Evolutionary conservation across 2,329 filamentous ascomycete genomes (phyloP).

Genomic region (Botryosphaeria agaves): DNA sequence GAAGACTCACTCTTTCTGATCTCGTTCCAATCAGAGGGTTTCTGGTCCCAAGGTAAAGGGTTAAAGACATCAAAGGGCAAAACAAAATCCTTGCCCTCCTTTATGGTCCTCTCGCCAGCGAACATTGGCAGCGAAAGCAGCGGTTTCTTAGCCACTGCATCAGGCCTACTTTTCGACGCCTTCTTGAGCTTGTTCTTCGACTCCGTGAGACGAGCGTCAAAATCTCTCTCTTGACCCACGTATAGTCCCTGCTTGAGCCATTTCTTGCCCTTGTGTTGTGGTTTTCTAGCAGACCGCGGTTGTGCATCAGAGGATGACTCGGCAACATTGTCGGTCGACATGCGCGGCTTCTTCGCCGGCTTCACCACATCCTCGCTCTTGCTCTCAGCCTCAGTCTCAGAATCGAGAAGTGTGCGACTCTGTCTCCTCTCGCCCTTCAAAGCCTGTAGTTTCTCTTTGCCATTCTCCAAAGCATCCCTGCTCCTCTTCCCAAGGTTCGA

Average conservation of each 20-base stretch:
- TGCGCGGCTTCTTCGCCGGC: slow-evolving; percentile 3
- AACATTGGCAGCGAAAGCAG: slow-evolving; percentile 64
- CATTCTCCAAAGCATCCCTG: slow-evolving; percentile 18
- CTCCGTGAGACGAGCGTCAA: slow-evolving; percentile 29
- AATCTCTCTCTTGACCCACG: slow-evolving; percentile 51
- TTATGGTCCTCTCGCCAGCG: slow-evolving; percentile 51
- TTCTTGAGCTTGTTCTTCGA: slow-evolving; percentile 25
- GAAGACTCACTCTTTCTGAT: slow-evolving; percentile 64
- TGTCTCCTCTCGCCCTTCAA: slow-evolving; percentile 5
- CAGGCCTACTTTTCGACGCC: slow-evolving; percentile 6
- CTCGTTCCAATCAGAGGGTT: slow-evolving; percentile 84
- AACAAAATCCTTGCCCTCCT: slow-evolving; percentile 58
- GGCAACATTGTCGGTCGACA: slow-evolving; percentile 5
- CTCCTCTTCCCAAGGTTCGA: slow-evolving; percentile 17
- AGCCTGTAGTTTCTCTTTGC: slow-evolving; percentile 14
- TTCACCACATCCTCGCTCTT: slow-evolving; percentile 6
- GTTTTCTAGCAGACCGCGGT: slow-evolving; percentile 4
- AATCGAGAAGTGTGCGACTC: too few relatives aligned
- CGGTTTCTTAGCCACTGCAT: slow-evolving; percentile 29
- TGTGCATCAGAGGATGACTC: slow-evolving; percentile 1
- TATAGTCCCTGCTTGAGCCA: slow-evolving; percentile 77
- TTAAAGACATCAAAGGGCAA: slow-evolving; percentile 83
- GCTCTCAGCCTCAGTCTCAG: slow-evolving; percentile 8
- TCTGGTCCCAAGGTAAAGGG: slow-evolving; percentile 70
- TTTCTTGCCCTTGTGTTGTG: slow-evolving; percentile 41